A percentile compares a stretch with the other conserved stretches of the same genome.
Evolutionary conservation across 768 basidiomycete species (phyloP).

Genomic region (Boletus rubroflammeus): DNA sequence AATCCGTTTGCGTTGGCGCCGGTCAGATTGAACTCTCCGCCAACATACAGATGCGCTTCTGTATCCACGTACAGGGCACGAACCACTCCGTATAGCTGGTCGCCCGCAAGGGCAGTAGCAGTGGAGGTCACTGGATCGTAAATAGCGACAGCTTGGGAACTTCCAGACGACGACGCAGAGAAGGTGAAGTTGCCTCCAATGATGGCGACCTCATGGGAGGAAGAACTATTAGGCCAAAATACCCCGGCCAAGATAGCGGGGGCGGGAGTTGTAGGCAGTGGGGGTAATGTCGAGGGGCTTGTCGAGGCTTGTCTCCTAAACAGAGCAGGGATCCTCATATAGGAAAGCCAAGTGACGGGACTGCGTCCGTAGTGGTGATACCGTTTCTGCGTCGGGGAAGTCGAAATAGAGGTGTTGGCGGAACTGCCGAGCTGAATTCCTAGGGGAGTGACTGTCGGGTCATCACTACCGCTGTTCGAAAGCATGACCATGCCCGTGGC

Average conservation of each 20-base stretch:
- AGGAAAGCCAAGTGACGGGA: slow-evolving; percentile 47
- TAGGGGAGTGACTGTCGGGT: slow-evolving; percentile 61
- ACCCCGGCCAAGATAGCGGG: slow-evolving; percentile 82
- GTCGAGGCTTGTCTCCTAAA: slow-evolving; percentile 50
- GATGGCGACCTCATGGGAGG: slow-evolving; percentile 62
- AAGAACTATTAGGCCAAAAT: slow-evolving; percentile 84
- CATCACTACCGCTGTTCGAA: slow-evolving; percentile 55
- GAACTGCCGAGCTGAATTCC: slow-evolving; percentile 50
- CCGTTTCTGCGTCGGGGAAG: slow-evolving; percentile 36
- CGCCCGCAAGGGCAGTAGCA: slow-evolving; percentile 54
- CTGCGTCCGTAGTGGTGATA: slow-evolving; percentile 35
- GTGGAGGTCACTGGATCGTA: slow-evolving; percentile 57
- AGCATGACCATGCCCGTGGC: slow-evolving; percentile 79
- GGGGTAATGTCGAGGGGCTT: slow-evolving; percentile 51
- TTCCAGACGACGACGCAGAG: slow-evolving; percentile 35
- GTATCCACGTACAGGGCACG: slow-evolving; percentile 64
- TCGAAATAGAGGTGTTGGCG: slow-evolving; percentile 30
- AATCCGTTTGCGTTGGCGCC: slow-evolving; percentile 63
- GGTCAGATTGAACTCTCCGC: slow-evolving; percentile 73
- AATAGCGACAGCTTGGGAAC: slow-evolving; percentile 58
- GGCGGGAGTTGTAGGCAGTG: slow-evolving; percentile 52
- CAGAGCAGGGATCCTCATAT: slow-evolving; percentile 40
- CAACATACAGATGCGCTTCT: slow-evolving; percentile 69
- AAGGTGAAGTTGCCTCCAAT: slow-evolving; percentile 91
- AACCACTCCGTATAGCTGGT: slow-evolving; percentile 72